Conservation (phyloP, 2,329 filamentous ascomycete genomes). For the Cladosporium sp. region DNA sequence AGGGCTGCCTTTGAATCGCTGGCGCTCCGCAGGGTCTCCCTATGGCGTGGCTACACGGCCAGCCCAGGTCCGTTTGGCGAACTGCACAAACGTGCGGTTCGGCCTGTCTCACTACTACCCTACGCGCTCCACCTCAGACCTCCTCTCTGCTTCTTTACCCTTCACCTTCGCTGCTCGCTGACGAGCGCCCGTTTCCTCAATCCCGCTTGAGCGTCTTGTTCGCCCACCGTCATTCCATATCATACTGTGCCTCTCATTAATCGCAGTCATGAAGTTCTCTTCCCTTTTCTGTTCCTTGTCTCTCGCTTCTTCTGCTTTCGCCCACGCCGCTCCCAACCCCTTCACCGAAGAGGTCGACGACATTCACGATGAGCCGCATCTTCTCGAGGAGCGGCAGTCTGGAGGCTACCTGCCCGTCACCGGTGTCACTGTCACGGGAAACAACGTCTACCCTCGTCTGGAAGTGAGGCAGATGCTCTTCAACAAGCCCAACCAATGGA, state of each 20-base stretch:
- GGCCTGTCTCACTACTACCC: constrained; percentile 5
- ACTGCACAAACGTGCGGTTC: constrained; percentile 5
- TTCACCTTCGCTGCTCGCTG: constrained; percentile 6
- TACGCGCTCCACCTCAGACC: background rate
- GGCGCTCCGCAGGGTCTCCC: background rate
- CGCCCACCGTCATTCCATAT: background rate
- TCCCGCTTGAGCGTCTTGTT: background rate
- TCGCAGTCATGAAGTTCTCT: constrained; percentile 16
- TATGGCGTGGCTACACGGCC: background rate
- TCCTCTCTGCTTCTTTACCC: constrained; percentile 10
- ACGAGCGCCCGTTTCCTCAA: constrained; percentile 11
- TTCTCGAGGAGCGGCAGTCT: constrained; percentile 13
- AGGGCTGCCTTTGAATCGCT: background rate
- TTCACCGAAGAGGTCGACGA: constrained; percentile 4
- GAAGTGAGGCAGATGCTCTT: constrained; percentile 23
- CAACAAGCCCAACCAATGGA: constrained; percentile 22
- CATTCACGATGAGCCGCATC: background rate
- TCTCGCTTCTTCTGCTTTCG: constrained; percentile 9
- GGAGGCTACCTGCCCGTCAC: constrained; percentile 15
- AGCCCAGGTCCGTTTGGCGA: background rate
- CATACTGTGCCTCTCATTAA: constrained; percentile 11
- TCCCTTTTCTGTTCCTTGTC: constrained; percentile 14
- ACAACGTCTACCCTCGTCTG: constrained; percentile 20
- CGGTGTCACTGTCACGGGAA: constrained; percentile 14
- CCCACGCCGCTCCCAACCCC: constrained; percentile 5